Evolutionary conservation across 768 basidiomycete genomes (phyloP).

Genomic region (Phaffia australis): DNA sequence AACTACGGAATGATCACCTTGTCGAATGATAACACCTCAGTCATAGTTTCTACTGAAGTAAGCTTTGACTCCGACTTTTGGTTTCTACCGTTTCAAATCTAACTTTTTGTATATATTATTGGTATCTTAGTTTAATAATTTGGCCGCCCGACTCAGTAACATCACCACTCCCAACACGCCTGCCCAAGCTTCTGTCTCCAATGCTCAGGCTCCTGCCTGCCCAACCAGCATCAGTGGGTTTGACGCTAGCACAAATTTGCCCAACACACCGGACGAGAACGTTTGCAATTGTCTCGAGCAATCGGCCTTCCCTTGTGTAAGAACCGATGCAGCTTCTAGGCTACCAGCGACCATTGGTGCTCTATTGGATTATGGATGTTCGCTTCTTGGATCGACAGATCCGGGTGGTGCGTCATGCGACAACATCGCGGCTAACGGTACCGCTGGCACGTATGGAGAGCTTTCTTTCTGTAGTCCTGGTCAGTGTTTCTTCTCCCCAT

Average conservation of each 20-base stretch:
- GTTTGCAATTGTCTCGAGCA: conserved; percentile 68
- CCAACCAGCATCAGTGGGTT: conserved; percentile 52
- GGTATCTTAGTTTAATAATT: conserved; percentile 50
- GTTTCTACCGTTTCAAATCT: neutral
- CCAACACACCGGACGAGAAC: conserved; percentile 68
- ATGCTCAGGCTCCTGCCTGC: conserved; percentile 52
- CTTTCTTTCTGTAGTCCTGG: conserved; percentile 65
- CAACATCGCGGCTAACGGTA: conserved; percentile 62
- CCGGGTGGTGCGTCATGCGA: conserved; percentile 46
- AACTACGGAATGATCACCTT: conserved; percentile 79
- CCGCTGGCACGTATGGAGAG: conserved; percentile 62
- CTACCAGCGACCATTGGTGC: conserved; percentile 34
- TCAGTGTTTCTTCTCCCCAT: neutral
- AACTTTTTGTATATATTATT: neutral
- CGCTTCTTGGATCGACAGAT: conserved; percentile 51
- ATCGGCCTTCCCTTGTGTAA: conserved; percentile 57
- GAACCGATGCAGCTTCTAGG: conserved; percentile 47
- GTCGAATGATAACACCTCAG: conserved; percentile 46
- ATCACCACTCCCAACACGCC: conserved; percentile 55
- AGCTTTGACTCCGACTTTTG: neutral
- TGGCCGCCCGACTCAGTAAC: conserved; percentile 52
- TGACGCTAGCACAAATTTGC: conserved; percentile 57
- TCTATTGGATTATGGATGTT: conserved; percentile 50
- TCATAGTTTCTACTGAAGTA: conserved; percentile 5
- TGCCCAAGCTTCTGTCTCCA: conserved; percentile 40